Evolutionary conservation across 2,329 filamentous ascomycete genomes (phyloP), one percentile per base, ranked within the genome.

Genomic region (Fusarium setosum): DNA sequence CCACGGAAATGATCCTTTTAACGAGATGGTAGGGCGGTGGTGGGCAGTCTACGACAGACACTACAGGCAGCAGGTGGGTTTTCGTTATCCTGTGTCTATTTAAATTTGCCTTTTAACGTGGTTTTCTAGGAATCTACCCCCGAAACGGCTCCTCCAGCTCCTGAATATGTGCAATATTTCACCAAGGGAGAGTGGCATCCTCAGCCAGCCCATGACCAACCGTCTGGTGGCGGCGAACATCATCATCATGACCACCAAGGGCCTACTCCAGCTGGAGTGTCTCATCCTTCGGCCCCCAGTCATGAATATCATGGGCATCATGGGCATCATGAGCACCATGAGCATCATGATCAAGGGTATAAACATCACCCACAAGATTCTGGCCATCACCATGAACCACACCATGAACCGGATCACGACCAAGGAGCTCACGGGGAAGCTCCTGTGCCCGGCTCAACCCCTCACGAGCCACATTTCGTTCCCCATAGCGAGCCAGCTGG

Each of bases 31-130:
- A 38, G 90, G 89, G 60, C 88, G 89, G 73, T 99, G 96, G 96
- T 99, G 95, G 95, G 88, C 93, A 41, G 92, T 97, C 38, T 97
- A 97, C 75, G 95, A 98, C 79, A 85, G 88, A 63, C 94, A 98
- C 80, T 94, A 96, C 75, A 85, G 86, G 67, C 75, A 76, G 70
- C 73, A 81, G 64, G 86, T 88, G 75, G 61, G 81, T 77, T 57
- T 41, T 48, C 21, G 55, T 58, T 50, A 18, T 17, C 17, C 20
- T 17, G 5, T 18, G 4, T 11, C 34, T 9, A 8, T 24, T 38
- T 21, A 17, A 20, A 17, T 6, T 24, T 18, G 3, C 21, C 6
- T 17, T 34, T 59, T 71, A 35, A 73, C 47, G 15, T 34, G 6
- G 13, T 17, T 23, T 34, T 21, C 4, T 20, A 74, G 71, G 70